Conservation (phyloP, 2,329 filamentous ascomycete species). For the Arthrocladium fulminans region DNA sequence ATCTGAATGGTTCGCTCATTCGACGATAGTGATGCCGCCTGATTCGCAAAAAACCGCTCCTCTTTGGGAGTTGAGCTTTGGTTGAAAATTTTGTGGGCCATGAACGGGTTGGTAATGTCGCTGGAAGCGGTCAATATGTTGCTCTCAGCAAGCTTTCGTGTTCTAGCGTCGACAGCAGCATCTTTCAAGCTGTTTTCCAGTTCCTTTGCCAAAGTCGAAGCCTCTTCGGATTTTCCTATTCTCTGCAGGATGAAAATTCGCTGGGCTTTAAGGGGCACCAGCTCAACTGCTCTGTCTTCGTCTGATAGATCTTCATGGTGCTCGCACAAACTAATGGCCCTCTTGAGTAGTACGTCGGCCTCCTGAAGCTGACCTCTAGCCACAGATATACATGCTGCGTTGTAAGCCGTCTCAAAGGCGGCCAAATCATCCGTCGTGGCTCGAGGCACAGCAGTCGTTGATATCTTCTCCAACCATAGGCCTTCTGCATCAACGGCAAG, state of each 20-base stretch:
- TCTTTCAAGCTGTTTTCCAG: conserved; percentile 37
- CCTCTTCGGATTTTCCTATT: conserved; percentile 48
- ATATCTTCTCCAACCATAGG: conserved; percentile 48
- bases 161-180: conserved; percentile 50
- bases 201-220: conserved; percentile 42
- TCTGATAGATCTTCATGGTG: conserved; percentile 51
- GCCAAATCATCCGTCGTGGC: conserved; percentile 52
- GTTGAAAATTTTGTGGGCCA: conserved; percentile 49
- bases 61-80: conserved; percentile 40
- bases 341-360: conserved; percentile 50
- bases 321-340: conserved; percentile 53
- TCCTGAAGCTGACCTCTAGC: conserved; percentile 51
- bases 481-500: conserved; percentile 54
- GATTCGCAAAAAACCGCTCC: conserved; percentile 52
- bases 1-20: conserved; percentile 50
- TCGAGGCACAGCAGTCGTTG: conserved; percentile 44
- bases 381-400: conserved; percentile 55
- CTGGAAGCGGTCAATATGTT: conserved; percentile 46
- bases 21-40: conserved; percentile 44
- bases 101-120: conserved; percentile 46
- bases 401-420: conserved; percentile 57
- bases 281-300: conserved; percentile 50
- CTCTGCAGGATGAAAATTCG: conserved; percentile 51
- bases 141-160: conserved; percentile 51
- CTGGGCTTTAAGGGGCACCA: conserved; percentile 53